These are phyloP conservation scores for Rhizopus stolonifer DNA, from an alignment of 371 early-diverging fungal genomes.

Conservation along the genomic window DNA sequence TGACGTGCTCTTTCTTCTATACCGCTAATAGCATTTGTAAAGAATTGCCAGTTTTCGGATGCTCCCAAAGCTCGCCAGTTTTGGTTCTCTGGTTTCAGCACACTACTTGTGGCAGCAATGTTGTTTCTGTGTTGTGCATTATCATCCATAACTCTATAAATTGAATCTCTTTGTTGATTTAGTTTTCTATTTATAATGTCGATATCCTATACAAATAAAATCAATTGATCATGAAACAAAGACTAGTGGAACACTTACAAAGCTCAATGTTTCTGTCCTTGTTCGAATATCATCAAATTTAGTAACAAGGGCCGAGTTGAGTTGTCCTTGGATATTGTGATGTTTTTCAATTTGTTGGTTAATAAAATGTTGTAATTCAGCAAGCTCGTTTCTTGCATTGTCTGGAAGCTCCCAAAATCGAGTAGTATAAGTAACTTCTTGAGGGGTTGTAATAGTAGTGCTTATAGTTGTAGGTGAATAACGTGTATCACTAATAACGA, in stretches of 20 bases:
- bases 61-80: conserved; percentile 23
- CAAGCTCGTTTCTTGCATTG: conserved; percentile 17
- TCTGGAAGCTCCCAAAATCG: conserved; percentile 25
- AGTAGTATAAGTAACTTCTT: conserved; percentile 20
- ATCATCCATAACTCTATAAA: conserved; percentile 13
- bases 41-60: conserved; percentile 21
- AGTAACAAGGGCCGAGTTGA: conserved; percentile 15
- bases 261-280: conserved; percentile 1
- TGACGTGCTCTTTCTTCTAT: conserved; percentile 10
- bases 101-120: conserved; percentile 8
- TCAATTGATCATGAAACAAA: background rate
- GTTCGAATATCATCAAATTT: conserved; percentile 6
- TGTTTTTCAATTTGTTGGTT: conserved; percentile 18
- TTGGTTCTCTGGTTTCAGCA: conserved; percentile 10
- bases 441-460: conserved; percentile 10
- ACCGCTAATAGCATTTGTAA: background rate
- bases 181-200: conserved; percentile 16
- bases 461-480: conserved; percentile 11
- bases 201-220: conserved; percentile 17
- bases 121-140: conserved; percentile 18
- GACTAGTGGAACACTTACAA: conserved; percentile 9
- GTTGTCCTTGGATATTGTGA: conserved; percentile 10
- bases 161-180: conserved; percentile 5
- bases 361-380: conserved; percentile 19
- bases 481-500: conserved; percentile 2